A percentile compares a stretch with the other conserved stretches of the same genome.
Conservation (phyloP, 345 rosid species). For the Camelina neglecta region DNA sequence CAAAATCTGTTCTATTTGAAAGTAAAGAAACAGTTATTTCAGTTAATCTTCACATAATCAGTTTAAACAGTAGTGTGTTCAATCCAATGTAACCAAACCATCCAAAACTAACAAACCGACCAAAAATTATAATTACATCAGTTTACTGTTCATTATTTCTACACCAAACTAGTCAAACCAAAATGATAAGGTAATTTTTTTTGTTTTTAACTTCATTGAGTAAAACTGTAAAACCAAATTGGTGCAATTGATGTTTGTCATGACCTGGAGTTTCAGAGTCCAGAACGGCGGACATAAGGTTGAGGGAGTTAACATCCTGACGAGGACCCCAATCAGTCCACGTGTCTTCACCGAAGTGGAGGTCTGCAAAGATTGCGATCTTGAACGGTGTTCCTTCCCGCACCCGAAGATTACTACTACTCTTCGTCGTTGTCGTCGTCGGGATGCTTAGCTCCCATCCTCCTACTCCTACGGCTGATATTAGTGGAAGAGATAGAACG, state of each 20-base stretch:
- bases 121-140: neutral
- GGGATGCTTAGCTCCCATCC: conserved; percentile 33
- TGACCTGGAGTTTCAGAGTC: conserved; percentile 65
- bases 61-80: no score
- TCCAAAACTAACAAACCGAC: no score
- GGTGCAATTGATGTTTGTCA: no score
- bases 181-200: no score
- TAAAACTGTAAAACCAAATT: no score
- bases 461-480: conserved; percentile 36
- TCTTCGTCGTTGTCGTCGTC: neutral
- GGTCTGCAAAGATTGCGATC: conserved; percentile 76
- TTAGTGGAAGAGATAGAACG: conserved; percentile 4
- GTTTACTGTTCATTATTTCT: neutral
- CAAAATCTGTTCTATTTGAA: conserved; percentile 60
- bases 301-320: conserved; percentile 63
- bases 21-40: neutral
- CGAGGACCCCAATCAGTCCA: conserved; percentile 84
- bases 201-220: no score
- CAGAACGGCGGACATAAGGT: conserved; percentile 68
- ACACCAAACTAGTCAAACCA: neutral
- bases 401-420: conserved; percentile 33
- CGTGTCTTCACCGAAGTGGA: conserved; percentile 79
- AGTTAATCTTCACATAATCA: no score
- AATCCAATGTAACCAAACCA: no score
- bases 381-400: conserved; percentile 52